A percentile compares a stretch with the other conserved stretches of the same genome.
phyloP scores from a whole-genome alignment of 192 early-diverging fungal genomes.

The Backusella tuberculispora region DNA sequence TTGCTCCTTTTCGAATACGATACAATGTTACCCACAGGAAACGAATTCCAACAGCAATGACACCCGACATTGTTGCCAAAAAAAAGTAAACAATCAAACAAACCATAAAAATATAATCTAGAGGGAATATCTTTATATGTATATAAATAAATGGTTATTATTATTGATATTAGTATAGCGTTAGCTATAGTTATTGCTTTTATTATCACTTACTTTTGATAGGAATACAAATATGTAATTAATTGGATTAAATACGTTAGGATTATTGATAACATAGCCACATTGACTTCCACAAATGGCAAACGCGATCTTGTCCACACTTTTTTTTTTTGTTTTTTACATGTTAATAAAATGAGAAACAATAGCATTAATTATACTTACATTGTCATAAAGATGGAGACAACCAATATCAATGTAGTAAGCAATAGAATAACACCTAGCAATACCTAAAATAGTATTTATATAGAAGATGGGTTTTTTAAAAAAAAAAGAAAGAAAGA shows the following conservation, averaged over 20 bases:
- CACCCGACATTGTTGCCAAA: conserved; percentile 54
- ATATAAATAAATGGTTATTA: too few relatives aligned
- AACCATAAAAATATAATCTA: conserved; percentile 59
- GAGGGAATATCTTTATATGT: conserved; percentile 48
- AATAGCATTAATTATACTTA: neutral
- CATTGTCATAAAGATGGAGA: conserved; percentile 46
- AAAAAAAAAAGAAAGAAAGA: neutral
- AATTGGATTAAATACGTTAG: conserved; percentile 57
- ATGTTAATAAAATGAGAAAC: neutral
- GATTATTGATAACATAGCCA: conserved; percentile 56
- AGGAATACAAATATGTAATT: conserved; percentile 54
- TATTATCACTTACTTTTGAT: conserved; percentile 44
- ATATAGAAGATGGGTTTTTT: neutral
- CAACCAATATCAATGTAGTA: conserved; percentile 27
- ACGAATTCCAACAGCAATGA: conserved; percentile 59
- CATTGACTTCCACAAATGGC: conserved; percentile 58
- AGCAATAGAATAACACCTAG: conserved; percentile 29
- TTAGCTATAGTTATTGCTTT: neutral
- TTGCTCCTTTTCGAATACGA: conserved; percentile 48
- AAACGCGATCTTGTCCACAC: conserved; percentile 54
- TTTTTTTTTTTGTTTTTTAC: conserved; percentile 36
- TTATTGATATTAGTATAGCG: too few relatives aligned
- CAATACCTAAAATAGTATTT: conserved; percentile 22
- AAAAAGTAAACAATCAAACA: conserved; percentile 57
- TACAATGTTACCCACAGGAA: conserved; percentile 60